Evolutionary conservation across 768 basidiomycete genomes (phyloP).

Genomic region (Lactarius tabidus): DNA sequence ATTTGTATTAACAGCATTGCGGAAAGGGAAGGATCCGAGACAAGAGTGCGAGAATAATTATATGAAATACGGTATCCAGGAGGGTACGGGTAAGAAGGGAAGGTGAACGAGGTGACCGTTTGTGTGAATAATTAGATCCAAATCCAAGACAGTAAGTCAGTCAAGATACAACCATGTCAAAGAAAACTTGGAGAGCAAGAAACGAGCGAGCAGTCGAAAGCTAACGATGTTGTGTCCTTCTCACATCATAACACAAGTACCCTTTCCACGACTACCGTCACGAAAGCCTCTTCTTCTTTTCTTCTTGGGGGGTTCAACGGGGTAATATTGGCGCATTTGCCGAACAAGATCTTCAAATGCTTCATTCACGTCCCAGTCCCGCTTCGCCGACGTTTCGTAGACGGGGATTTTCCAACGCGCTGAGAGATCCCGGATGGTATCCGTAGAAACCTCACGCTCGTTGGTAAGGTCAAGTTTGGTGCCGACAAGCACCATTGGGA

Average conservation of each 20-base stretch:
- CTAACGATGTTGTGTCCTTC: background rate
- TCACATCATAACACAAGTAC: constrained; percentile 41
- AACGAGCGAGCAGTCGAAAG: constrained; percentile 8
- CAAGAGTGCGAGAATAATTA: constrained; percentile 12
- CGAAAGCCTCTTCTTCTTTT: constrained; percentile 34
- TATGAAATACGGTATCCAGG: constrained; percentile 11
- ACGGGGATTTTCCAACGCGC: constrained; percentile 68
- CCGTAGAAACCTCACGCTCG: constrained; percentile 72
- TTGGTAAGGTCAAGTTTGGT: constrained; percentile 78
- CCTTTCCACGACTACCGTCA: constrained; percentile 21
- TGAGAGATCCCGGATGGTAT: constrained; percentile 60
- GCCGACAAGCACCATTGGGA: constrained; percentile 84
- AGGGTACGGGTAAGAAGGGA: background rate
- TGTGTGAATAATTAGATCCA: constrained; percentile 9
- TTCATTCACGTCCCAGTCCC: constrained; percentile 73
- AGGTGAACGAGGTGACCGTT: background rate
- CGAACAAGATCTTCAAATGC: constrained; percentile 74
- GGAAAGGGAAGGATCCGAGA: background rate
- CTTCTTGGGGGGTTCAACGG: constrained; percentile 37
- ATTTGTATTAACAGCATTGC: constrained; percentile 1
- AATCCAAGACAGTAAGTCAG: constrained; percentile 6
- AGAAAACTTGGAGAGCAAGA: constrained; percentile 1
- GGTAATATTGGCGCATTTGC: constrained; percentile 69
- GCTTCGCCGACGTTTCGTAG: constrained; percentile 86
- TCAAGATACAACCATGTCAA: constrained; percentile 6